These are phyloP conservation scores for Epithele typhae DNA, from an alignment of 768 basidiomycete species.

Conservation along the genomic window DNA sequence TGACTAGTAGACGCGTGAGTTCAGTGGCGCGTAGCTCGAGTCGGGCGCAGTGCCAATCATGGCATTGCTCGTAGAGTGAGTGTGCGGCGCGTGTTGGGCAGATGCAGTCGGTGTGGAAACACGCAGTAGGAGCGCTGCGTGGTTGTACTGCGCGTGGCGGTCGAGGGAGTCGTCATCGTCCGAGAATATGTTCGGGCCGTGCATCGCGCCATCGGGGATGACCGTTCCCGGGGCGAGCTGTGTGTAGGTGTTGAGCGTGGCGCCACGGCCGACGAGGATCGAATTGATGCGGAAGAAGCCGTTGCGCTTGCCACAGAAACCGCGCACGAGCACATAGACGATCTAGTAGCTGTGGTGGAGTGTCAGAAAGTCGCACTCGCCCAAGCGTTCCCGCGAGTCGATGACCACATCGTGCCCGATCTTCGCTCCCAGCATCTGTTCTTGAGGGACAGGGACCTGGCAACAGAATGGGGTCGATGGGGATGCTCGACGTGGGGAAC, in stretches of 20 bases:
- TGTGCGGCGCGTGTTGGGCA: too few species aligned
- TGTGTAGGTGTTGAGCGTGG: slow-evolving; percentile 41
- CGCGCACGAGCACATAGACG: slow-evolving; percentile 38
- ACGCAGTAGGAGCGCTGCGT: too few species aligned
- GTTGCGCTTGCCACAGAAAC: slow-evolving; percentile 43
- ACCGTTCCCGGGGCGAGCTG: slow-evolving; percentile 38
- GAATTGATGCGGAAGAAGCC: slow-evolving; percentile 39
- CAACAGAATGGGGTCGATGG: too few species aligned
- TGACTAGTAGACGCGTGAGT: too few species aligned
- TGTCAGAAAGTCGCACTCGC: slow-evolving; percentile 41
- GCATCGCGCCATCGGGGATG: slow-evolving; percentile 35
- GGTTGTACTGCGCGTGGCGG: too few species aligned
- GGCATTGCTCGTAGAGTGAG: too few species aligned
- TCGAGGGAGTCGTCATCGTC: slow-evolving; percentile 35
- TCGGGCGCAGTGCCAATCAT: too few species aligned
- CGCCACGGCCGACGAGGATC: slow-evolving; percentile 35
- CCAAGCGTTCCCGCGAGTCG: slow-evolving; percentile 33
- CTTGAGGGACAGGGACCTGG: too few species aligned
- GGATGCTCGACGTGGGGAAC: too few species aligned
- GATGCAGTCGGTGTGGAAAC: too few species aligned
- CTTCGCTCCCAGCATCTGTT: slow-evolving; percentile 41
- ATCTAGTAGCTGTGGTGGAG: slow-evolving; percentile 40
- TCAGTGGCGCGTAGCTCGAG: too few species aligned
- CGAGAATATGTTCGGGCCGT: too few species aligned
- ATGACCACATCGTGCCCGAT: slow-evolving; percentile 41